Percentiles rank a stretch among this genome's conserved stretches.
Evolutionary conservation across 148 eudicot species (phyloP).

Genomic region (Diospyros kaki): DNA sequence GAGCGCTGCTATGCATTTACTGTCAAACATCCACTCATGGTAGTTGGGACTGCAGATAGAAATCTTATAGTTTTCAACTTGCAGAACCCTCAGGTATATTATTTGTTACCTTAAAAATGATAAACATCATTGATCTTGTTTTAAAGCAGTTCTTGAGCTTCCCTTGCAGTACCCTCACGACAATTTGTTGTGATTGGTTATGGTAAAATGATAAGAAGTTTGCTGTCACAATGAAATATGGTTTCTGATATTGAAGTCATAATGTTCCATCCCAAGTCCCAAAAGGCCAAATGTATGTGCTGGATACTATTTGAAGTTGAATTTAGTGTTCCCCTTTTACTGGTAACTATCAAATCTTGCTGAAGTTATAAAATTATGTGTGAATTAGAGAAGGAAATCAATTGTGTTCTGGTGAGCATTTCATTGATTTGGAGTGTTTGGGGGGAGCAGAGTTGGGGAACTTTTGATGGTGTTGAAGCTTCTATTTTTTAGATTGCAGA

Average conservation of each 20-base stretch:
- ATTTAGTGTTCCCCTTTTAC: not conserved
- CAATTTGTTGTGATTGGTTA: not conserved
- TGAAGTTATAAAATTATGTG: not conserved
- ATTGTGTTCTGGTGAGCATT: too few relatives aligned
- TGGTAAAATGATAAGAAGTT: not conserved
- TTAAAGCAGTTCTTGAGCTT: not conserved
- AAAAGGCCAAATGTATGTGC: not conserved
- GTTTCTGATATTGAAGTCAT: not conserved
- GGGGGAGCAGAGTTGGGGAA: too few relatives aligned
- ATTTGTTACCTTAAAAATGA: not conserved
- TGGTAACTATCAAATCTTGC: not conserved
- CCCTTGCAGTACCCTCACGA: not conserved
- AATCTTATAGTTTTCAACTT: slow-evolving; percentile 74
- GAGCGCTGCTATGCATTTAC: slow-evolving; percentile 95
- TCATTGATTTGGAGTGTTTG: too few relatives aligned
- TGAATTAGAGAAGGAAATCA: not conserved
- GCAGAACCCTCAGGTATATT: slow-evolving; percentile 80
- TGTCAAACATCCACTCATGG: slow-evolving; percentile 83
- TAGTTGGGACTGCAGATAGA: slow-evolving; percentile 92
- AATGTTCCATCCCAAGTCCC: not conserved
- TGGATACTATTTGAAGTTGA: not conserved
- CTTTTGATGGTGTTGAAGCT: too few relatives aligned
- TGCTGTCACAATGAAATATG: not conserved
- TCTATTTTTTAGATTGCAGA: too few relatives aligned
- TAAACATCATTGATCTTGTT: not conserved